Conservation (phyloP, 2,329 filamentous ascomycete species). For the Clonostachys rhizophaga region DNA sequence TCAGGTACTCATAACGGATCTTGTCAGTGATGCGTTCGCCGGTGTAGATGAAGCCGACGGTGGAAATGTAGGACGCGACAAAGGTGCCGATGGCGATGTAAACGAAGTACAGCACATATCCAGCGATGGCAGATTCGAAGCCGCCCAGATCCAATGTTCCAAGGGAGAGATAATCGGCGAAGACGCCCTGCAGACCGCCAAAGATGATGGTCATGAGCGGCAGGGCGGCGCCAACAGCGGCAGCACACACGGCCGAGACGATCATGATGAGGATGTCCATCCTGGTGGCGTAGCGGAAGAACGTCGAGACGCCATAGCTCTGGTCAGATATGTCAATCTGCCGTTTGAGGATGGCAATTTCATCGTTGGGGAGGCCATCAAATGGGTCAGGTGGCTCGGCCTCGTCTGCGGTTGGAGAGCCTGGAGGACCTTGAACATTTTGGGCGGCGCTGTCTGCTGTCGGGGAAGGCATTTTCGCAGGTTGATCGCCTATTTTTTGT, state of each 20-base stretch:
- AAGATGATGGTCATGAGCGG: constrained; percentile 82
- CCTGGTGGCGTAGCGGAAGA: constrained; percentile 67
- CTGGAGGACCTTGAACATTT: too few relatives aligned
- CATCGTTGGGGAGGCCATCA: constrained; percentile 25
- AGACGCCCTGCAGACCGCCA: constrained; percentile 68
- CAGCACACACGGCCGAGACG: constrained; percentile 58
- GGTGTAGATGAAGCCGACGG: constrained; percentile 85
- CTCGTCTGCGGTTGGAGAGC: too few relatives aligned
- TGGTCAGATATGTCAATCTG: constrained; percentile 64
- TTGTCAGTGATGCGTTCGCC: constrained; percentile 76
- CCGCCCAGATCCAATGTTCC: constrained; percentile 37
- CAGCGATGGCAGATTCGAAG: constrained; percentile 57
- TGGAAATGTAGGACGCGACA: constrained; percentile 70
- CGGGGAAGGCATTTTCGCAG: too few relatives aligned
- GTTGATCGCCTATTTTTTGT: too few relatives aligned
- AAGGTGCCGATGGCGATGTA: constrained; percentile 83
- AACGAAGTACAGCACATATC: constrained; percentile 75
- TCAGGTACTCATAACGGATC: constrained; percentile 78
- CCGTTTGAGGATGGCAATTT: constrained; percentile 61
- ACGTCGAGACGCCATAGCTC: constrained; percentile 57
- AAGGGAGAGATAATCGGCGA: constrained; percentile 56
- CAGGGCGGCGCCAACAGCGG: constrained; percentile 70
- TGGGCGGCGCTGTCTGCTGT: too few relatives aligned
- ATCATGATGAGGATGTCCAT: constrained; percentile 60
- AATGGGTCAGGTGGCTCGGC: background rate